phyloP scores from a whole-genome alignment of 164 flowering plant genomes.

The Liriodendron chinense region DNA sequence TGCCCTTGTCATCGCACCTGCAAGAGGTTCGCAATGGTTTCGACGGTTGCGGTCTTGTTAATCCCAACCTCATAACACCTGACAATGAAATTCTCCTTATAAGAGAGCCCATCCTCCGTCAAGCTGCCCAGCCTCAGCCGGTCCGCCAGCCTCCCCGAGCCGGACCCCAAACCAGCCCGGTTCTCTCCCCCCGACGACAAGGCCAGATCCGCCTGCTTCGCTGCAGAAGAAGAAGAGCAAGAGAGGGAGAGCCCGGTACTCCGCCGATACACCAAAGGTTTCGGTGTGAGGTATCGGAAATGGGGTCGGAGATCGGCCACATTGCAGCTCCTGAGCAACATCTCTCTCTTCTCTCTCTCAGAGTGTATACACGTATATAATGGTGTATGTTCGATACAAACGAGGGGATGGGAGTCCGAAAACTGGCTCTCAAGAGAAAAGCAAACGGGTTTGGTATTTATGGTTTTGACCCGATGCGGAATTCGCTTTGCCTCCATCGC shows the following conservation, averaged over 20 bases:
- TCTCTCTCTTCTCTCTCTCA: neutral
- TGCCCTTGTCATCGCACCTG: conserved; percentile 47
- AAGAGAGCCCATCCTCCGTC: conserved; percentile 77
- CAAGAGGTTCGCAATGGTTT: conserved; percentile 91
- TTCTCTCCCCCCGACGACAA: neutral
- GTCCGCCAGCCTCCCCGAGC: conserved; percentile 51
- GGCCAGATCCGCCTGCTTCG: neutral
- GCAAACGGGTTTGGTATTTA: no score
- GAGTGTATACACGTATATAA: neutral
- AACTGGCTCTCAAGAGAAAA: no score
- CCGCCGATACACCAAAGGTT: neutral
- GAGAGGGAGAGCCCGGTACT: neutral
- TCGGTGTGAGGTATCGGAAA: neutral
- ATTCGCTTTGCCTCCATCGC: no score
- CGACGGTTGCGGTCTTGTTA: conserved; percentile 94
- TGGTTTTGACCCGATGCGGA: no score
- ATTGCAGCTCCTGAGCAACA: conserved; percentile 10
- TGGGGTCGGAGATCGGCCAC: conserved; percentile 7
- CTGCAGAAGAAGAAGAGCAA: neutral
- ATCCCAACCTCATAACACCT: conserved; percentile 90
- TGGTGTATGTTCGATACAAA: neutral
- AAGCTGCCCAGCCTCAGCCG: conserved; percentile 68
- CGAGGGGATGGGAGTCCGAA: neutral
- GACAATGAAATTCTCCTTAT: conserved; percentile 80
- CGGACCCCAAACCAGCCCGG: neutral